Evolutionary conservation across 1,284 basidiomycete genomes (phyloP).

Genomic region (Puccinia horiana): DNA sequence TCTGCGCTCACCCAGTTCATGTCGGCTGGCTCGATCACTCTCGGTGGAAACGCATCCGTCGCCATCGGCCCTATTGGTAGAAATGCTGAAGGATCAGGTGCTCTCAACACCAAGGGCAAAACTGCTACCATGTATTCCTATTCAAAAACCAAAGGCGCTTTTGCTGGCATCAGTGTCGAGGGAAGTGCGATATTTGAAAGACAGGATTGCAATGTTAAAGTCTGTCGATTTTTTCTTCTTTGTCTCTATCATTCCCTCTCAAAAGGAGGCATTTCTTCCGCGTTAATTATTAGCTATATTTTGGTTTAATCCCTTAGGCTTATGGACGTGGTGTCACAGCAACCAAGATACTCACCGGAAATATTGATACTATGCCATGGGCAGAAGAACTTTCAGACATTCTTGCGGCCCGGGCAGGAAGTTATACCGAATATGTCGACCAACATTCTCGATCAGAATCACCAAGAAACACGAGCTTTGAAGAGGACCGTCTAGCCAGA

Average conservation of each 20-base stretch:
- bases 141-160: slow-evolving; percentile 84
- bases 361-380: slow-evolving; percentile 74
- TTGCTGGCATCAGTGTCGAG: slow-evolving; percentile 71
- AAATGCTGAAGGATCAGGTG: slow-evolving; percentile 87
- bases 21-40: slow-evolving; percentile 85
- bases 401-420: slow-evolving; percentile 58
- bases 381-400: slow-evolving; percentile 71
- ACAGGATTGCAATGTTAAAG: slow-evolving; percentile 67
- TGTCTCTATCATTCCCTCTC: background rate
- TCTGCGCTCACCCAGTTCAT: slow-evolving; percentile 78
- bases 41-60: slow-evolving; percentile 89
- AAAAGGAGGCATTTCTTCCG: slow-evolving; percentile 57
- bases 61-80: slow-evolving; percentile 91
- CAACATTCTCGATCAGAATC: background rate
- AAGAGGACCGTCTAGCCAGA: background rate
- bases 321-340: slow-evolving; percentile 74
- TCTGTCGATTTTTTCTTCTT: no score
- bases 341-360: slow-evolving; percentile 76
- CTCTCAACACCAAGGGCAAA: slow-evolving; percentile 81
- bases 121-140: slow-evolving; percentile 96
- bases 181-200: slow-evolving; percentile 92
- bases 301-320: slow-evolving; percentile 60
- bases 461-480: slow-evolving; percentile 19
- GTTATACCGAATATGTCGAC: slow-evolving; percentile 41
- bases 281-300: slow-evolving; percentile 59